phyloP scores from a whole-genome alignment of 345 rosid genomes.

The Xanthoceras sorbifolium region DNA sequence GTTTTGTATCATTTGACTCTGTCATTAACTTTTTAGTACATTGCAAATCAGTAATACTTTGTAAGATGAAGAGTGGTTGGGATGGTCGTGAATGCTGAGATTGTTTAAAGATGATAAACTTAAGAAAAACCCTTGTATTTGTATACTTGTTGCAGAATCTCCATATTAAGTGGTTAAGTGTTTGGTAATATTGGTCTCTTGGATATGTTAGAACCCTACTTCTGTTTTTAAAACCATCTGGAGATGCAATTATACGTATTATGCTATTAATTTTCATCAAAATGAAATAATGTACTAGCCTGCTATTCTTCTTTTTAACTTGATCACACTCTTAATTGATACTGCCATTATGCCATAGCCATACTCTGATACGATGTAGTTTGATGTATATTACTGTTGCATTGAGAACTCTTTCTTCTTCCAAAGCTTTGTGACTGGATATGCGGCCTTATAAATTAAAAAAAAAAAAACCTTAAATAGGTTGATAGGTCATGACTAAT shows the following conservation, averaged over 20 bases:
- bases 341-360: background rate
- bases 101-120: background rate
- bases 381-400: too few relatives aligned
- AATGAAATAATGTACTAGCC: background rate
- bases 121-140: background rate
- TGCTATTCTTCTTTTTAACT: background rate
- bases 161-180: background rate
- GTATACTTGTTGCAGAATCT: background rate
- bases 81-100: background rate
- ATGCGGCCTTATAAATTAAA: background rate
- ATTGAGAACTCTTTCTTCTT: too few relatives aligned
- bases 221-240: background rate
- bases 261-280: background rate
- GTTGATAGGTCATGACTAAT: background rate
- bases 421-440: background rate
- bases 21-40: background rate
- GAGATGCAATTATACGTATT: background rate
- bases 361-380: background rate
- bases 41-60: background rate
- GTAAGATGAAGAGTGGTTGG: background rate
- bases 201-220: background rate
- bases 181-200: conserved; percentile 4
- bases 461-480: background rate
- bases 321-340: background rate
- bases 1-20: background rate